Base-by-base conservation (phyloP, 192 early-diverging fungal genomes). In the Phycomyces blakesleeanus region DNA sequence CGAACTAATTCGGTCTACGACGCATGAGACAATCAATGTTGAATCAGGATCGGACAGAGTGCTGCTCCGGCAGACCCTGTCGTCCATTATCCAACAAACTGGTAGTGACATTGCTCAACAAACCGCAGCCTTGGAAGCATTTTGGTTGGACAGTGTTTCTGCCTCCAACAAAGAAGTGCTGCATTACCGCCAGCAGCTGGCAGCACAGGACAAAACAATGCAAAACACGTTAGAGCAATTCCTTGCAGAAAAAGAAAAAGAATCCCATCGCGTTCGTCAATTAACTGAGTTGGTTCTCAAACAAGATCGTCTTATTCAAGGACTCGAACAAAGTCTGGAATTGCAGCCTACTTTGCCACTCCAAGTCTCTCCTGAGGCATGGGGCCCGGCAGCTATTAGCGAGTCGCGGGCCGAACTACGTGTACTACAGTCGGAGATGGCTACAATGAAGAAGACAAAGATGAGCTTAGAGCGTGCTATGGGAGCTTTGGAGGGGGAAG, bases 271-370 rank as follows among this genome's bases (percentile, higher is more conserved):
- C 20, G 55, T 69, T 2, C 51, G 67, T 10, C 59, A 69, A 39
- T 41, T 69, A 20, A 25, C 42, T 6, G 53, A 57, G 8, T 18
- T 69, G 6, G 50, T 69, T 11, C 53, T 49, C 5, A 42, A 51
- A 16, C 67, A 69, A 51, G 60, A 69, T 21, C 34, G 29, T 15
- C 27, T 69, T 7, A 51, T 69, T 47, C 22, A 44, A 0, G 61
- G 39, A 54, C 53, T 52, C 15, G 51, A 63, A 53, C 51, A 39
- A 7, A 63, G 51, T n/a, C 25, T 63, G 12, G 61, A 52, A 12
- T 8, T 29, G 47, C 42, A 34, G 34, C 41, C 44, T 5, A 26
- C 37, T 50, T 50, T 50, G 10, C n/a, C 49, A 2, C 49, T 20
- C 49, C 49, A 16, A 15, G 44, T 37, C 18, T 54, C 63, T 16